Percentiles rank a stretch among this genome's conserved stretches.
phyloP scores from a whole-genome alignment of 345 rosid species.

The Garcia nutans region DNA sequence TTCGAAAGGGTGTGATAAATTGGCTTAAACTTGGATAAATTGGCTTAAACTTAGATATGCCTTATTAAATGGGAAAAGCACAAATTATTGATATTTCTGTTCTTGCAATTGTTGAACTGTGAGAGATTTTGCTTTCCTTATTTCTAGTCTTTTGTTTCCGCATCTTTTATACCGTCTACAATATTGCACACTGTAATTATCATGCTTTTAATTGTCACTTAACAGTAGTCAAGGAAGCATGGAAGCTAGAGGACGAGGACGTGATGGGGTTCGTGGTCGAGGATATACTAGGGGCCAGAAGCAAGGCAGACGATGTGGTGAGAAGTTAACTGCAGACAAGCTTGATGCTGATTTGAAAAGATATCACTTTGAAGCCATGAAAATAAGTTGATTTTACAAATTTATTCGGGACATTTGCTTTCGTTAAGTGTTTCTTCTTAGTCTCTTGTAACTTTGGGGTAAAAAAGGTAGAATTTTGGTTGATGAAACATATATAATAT shows the following conservation, averaged over 20 bases:
- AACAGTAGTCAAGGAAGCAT: slow-evolving; percentile 43
- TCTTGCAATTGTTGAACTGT: not conserved
- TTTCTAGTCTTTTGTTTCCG: not conserved
- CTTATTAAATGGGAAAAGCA: not conserved
- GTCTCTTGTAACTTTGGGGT: slow-evolving; percentile 2
- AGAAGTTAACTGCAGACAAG: slow-evolving; percentile 46
- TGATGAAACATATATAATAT: no score
- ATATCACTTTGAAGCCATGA: slow-evolving; percentile 53
- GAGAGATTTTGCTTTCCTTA: not conserved
- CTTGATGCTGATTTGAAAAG: slow-evolving; percentile 66
- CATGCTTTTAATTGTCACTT: not conserved
- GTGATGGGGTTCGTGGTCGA: slow-evolving; percentile 29
- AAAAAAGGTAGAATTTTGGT: not conserved
- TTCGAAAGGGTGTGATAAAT: no score
- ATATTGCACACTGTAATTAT: no score
- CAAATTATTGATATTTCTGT: not conserved
- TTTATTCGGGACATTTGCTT: not conserved
- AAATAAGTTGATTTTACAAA: slow-evolving; percentile 27
- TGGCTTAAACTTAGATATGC: not conserved
- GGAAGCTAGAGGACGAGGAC: slow-evolving; percentile 38
- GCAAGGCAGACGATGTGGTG: slow-evolving; percentile 37
- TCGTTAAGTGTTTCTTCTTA: not conserved
- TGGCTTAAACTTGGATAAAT: not conserved
- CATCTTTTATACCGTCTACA: not conserved
- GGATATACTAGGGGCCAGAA: slow-evolving; percentile 35